Percentiles rank a stretch among this genome's conserved stretches.
These are phyloP conservation scores for Pleurostoma richardsiae DNA, from an alignment of 2,329 filamentous ascomycete species.

Conservation along the genomic window DNA sequence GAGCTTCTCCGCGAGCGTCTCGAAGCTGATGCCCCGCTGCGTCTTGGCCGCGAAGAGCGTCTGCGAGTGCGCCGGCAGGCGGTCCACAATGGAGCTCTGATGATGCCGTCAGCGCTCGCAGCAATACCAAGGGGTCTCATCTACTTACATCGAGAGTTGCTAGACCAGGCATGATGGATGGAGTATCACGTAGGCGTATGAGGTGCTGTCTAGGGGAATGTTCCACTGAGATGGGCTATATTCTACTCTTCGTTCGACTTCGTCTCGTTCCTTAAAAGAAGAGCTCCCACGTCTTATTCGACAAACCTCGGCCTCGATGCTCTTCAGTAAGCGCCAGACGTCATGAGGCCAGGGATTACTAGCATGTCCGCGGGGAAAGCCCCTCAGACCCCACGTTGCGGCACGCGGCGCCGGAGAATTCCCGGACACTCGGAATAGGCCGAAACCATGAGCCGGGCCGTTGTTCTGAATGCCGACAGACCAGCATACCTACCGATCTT, in stretches of 20 bases:
- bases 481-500: no score
- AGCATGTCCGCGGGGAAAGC: background rate
- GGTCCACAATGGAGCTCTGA: conserved; percentile 51
- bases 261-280: no score
- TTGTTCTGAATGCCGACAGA: no score
- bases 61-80: conserved; percentile 65
- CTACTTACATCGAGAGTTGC: conserved; percentile 32
- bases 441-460: no score
- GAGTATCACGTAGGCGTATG: no score
- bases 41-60: conserved; percentile 81
- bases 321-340: background rate
- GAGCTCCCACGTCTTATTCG: background rate
- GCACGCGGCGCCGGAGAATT: conserved; percentile 16
- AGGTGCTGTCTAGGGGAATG: no score
- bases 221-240: no score
- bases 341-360: no score
- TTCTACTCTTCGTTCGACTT: no score
- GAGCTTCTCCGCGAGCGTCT: conserved; percentile 67
- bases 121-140: background rate
- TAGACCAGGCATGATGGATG: no score
- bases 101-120: conserved; percentile 5
- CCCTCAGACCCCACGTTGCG: background rate
- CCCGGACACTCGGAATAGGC: conserved; percentile 18
- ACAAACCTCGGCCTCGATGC: background rate
- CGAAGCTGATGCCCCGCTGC: conserved; percentile 69